Evolutionary conservation across 2,329 filamentous ascomycete genomes (phyloP).

Genomic region (Leptographium flavum): DNA sequence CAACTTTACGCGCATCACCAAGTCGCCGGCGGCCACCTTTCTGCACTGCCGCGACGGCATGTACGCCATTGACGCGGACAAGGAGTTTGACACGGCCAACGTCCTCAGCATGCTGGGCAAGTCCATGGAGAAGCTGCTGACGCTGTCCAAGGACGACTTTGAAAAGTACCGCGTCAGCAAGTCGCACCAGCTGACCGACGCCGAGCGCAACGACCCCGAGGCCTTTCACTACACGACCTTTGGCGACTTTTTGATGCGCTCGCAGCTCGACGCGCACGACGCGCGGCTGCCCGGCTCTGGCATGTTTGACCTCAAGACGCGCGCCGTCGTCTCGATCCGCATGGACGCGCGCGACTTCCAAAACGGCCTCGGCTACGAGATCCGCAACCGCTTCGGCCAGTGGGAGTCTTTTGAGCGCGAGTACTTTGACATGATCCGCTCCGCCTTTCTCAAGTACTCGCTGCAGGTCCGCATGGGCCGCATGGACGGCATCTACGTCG

Average conservation of each 20-base stretch:
- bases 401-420: conserved; percentile 93
- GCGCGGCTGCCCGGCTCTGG: conserved; percentile 74
- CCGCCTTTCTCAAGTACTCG: conserved; percentile 92
- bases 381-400: conserved; percentile 57
- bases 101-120: conserved; percentile 86
- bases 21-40: conserved; percentile 67
- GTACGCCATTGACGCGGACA: conserved; percentile 94
- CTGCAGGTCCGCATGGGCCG: conserved; percentile 91
- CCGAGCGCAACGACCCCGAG: conserved; percentile 58
- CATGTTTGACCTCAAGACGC: conserved; percentile 92
- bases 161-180: conserved; percentile 65
- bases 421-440: conserved; percentile 90
- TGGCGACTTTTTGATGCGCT: conserved; percentile 84
- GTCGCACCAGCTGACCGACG: conserved; percentile 54
- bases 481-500: conserved; percentile 98
- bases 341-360: conserved; percentile 68
- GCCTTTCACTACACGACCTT: conserved; percentile 78
- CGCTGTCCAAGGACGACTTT: conserved; percentile 66
- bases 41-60: conserved; percentile 59
- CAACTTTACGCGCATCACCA: conserved; percentile 58
- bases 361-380: conserved; percentile 73
- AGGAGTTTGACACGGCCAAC: conserved; percentile 73
- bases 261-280: conserved; percentile 86
- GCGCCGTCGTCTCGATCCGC: conserved; percentile 79
- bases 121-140: conserved; percentile 92